Evolutionary conservation across 805 yeast genomes (phyloP).

Genomic region (Wickerhamiella kurtzmanii): DNA sequence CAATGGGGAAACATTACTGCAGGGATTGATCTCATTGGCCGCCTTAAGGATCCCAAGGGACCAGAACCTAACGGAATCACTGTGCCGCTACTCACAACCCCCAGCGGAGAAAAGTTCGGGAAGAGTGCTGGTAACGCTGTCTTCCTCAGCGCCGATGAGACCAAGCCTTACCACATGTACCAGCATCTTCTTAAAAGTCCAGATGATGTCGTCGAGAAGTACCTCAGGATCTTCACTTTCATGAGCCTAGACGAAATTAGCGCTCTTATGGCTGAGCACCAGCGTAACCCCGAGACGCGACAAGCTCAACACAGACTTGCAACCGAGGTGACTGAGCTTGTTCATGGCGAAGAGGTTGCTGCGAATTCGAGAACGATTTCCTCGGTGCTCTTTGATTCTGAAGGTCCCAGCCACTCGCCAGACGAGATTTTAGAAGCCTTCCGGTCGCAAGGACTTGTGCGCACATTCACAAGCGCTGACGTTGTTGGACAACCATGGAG

Average conservation of each 20-base stretch:
- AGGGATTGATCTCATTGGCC: constrained; percentile 72
- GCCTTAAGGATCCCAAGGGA: constrained; percentile 30
- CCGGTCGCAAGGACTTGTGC: constrained; percentile 42
- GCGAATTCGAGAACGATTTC: constrained; percentile 54
- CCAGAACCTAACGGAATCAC: constrained; percentile 57
- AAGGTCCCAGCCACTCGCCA: constrained; percentile 30
- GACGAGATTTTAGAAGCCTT: constrained; percentile 44
- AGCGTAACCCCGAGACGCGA: constrained; percentile 45
- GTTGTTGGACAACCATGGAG: constrained; percentile 35
- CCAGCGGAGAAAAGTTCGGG: constrained; percentile 88
- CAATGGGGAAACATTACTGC: constrained; percentile 98
- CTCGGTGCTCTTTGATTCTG: constrained; percentile 52
- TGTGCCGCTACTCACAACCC: constrained; percentile 76
- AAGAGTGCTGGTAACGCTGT: constrained; percentile 96
- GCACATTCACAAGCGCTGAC: constrained; percentile 25
- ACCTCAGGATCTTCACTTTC: constrained; percentile 66
- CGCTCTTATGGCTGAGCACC: constrained; percentile 39
- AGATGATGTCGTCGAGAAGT: constrained; percentile 46
- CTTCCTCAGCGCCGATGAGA: constrained; percentile 61
- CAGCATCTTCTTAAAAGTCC: constrained; percentile 72
- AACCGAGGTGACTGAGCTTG: constrained; percentile 67
- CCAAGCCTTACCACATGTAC: constrained; percentile 68
- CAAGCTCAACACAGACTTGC: constrained; percentile 70
- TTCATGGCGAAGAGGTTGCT: constrained; percentile 75
- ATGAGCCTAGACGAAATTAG: constrained; percentile 52